A percentile compares a stretch with the other conserved stretches of the same genome.
phyloP scores from a whole-genome alignment of 257 asterid genomes.

The Salvia miltiorrhiza region DNA sequence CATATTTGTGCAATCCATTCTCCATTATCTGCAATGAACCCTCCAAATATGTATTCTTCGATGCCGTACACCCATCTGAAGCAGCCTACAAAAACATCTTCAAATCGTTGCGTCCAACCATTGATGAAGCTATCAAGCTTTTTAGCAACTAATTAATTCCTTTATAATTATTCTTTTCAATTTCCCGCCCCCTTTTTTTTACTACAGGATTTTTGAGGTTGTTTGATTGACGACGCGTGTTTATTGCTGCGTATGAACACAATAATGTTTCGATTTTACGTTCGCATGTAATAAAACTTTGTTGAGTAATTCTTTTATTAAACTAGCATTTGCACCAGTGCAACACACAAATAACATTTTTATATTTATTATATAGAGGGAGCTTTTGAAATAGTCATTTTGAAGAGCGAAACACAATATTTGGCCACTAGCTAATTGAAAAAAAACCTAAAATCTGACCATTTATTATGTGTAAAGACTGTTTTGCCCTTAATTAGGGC shows the following conservation, averaged over 20 bases:
- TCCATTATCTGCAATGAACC: slow-evolving; percentile 36
- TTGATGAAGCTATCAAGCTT: slow-evolving; percentile 30
- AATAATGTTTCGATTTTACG: not conserved
- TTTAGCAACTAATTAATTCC: not conserved
- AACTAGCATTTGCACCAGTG: no score
- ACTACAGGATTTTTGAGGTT: not conserved
- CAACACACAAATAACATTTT: no score
- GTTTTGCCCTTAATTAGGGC: no score
- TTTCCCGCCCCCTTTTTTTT: no score
- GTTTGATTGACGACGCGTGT: not conserved
- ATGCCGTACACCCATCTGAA: slow-evolving; percentile 59
- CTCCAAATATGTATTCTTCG: slow-evolving; percentile 48
- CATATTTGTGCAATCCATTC: slow-evolving; percentile 38
- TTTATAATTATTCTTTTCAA: not conserved
- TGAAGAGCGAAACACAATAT: no score
- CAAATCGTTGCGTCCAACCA: slow-evolving; percentile 30
- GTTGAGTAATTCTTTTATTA: no score
- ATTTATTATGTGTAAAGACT: no score
- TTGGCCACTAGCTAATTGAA: no score
- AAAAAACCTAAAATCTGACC: no score
- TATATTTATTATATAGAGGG: no score
- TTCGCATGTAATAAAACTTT: not conserved
- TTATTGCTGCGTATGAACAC: not conserved
- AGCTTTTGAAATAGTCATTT: no score
- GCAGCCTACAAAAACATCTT: slow-evolving; percentile 36